Evolutionary conservation across 768 basidiomycete species (phyloP).

Genomic region (Mrakia gelida): DNA sequence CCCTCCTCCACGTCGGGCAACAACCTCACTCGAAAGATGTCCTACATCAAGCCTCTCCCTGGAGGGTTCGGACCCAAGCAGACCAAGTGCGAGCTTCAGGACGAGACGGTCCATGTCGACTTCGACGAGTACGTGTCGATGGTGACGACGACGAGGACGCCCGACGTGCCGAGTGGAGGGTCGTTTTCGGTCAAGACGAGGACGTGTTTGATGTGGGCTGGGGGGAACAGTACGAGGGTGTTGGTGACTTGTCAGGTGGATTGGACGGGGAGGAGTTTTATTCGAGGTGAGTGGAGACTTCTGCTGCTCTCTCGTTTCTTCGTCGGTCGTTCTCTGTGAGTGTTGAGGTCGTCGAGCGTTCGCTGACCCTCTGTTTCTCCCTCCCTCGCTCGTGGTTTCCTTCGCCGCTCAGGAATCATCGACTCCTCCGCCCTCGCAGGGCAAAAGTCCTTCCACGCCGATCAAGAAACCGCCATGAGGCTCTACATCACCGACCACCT

Average conservation of each 20-base stretch:
- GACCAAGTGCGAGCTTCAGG: slow-evolving; percentile 90
- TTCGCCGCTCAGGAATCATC: slow-evolving; percentile 68
- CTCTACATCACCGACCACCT: slow-evolving; percentile 83
- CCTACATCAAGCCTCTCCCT: slow-evolving; percentile 89
- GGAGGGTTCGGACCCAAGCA: slow-evolving; percentile 87
- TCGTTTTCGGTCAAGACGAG: slow-evolving; percentile 90
- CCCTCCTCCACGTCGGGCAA: slow-evolving; percentile 60
- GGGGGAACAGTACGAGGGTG: slow-evolving; percentile 66
- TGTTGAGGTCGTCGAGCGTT: too few relatives aligned
- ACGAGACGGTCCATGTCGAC: slow-evolving; percentile 74
- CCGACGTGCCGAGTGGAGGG: slow-evolving; percentile 89
- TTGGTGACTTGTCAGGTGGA: slow-evolving; percentile 87
- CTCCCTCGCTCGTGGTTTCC: too few relatives aligned
- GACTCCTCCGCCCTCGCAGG: slow-evolving; percentile 87
- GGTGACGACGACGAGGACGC: slow-evolving; percentile 83
- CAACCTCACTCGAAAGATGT: slow-evolving; percentile 79
- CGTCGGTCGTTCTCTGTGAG: slow-evolving; percentile 3
- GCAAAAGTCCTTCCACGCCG: slow-evolving; percentile 77
- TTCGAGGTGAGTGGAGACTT: slow-evolving; percentile 62
- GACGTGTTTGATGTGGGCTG: slow-evolving; percentile 94
- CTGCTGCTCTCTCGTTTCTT: background rate
- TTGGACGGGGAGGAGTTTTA: slow-evolving; percentile 95
- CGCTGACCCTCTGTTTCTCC: too few relatives aligned
- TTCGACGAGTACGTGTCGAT: slow-evolving; percentile 77
- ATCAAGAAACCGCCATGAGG: slow-evolving; percentile 79